Evolutionary conservation across 768 basidiomycete genomes (phyloP).

Genomic region (Phlebiopsis flavidoalba): DNA sequence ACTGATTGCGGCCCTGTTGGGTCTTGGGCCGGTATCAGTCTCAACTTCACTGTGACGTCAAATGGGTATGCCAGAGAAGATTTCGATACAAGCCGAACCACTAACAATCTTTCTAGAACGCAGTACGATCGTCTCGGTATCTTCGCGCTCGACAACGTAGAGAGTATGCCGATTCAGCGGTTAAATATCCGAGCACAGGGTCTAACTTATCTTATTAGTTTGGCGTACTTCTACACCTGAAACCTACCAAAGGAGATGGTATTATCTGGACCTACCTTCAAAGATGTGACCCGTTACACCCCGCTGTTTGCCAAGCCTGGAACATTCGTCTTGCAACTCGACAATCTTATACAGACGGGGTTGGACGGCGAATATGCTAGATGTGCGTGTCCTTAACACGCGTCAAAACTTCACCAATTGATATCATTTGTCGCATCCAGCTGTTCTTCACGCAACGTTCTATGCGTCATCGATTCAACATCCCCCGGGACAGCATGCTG

Average conservation of each 20-base stretch:
- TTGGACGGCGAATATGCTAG: slow-evolving; percentile 66
- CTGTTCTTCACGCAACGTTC: slow-evolving; percentile 66
- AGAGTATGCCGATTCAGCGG: slow-evolving; percentile 41
- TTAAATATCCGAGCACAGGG: neutral
- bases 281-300: slow-evolving; percentile 69
- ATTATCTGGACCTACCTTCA: slow-evolving; percentile 76
- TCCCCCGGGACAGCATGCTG: slow-evolving; percentile 54
- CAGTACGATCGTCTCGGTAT: slow-evolving; percentile 68
- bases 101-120: slow-evolving; percentile 1
- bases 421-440: slow-evolving; percentile 26
- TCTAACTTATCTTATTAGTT: slow-evolving; percentile 32
- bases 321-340: slow-evolving; percentile 65
- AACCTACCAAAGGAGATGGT: slow-evolving; percentile 55
- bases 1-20: slow-evolving; percentile 63
- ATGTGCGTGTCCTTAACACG: slow-evolving; percentile 28
- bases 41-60: slow-evolving; percentile 74
- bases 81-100: too few species aligned
- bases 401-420: neutral
- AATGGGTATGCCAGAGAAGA: slow-evolving; percentile 42
- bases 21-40: slow-evolving; percentile 67
- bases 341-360: slow-evolving; percentile 57
- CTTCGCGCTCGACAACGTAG: slow-evolving; percentile 73
- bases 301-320: slow-evolving; percentile 67
- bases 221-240: slow-evolving; percentile 82
- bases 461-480: slow-evolving; percentile 50